Conservation (phyloP, 2,329 filamentous ascomycete species). For the Grosmannia penicillata region DNA sequence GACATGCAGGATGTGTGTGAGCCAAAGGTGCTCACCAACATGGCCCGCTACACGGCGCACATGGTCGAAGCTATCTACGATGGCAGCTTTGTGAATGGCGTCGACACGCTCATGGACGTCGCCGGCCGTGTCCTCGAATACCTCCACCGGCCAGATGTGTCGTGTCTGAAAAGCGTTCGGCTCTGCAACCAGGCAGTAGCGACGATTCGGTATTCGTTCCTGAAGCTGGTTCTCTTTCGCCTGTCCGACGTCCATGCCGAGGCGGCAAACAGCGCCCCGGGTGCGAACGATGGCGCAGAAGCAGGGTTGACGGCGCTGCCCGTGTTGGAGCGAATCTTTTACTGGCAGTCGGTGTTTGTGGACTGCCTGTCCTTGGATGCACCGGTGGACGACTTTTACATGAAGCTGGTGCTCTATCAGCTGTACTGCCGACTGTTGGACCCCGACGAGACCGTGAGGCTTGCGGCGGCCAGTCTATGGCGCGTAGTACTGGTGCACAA, state of each 20-base stretch:
- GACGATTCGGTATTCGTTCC: constrained; percentile 60
- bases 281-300: constrained; percentile 30
- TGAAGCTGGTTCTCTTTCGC: constrained; percentile 64
- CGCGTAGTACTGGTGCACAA: constrained; percentile 91
- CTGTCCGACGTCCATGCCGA: constrained; percentile 52
- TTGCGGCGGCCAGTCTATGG: constrained; percentile 71
- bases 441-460: constrained; percentile 47
- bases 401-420: constrained; percentile 81
- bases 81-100: constrained; percentile 89
- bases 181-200: constrained; percentile 74
- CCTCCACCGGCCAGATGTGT: constrained; percentile 70
- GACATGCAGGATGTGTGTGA: constrained; percentile 63
- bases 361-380: constrained; percentile 48
- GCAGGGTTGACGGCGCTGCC: constrained; percentile 29
- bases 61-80: constrained; percentile 86
- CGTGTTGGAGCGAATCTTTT: constrained; percentile 74
- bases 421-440: constrained; percentile 82
- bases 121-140: constrained; percentile 76
- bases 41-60: constrained; percentile 67
- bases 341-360: constrained; percentile 90
- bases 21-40: constrained; percentile 71
- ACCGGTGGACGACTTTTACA: constrained; percentile 51
- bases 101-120: constrained; percentile 72
- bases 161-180: constrained; percentile 71
- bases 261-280: not conserved